Evolutionary conservation across 129 eudicot genomes (phyloP).

Genomic region (Tagetes patula): DNA sequence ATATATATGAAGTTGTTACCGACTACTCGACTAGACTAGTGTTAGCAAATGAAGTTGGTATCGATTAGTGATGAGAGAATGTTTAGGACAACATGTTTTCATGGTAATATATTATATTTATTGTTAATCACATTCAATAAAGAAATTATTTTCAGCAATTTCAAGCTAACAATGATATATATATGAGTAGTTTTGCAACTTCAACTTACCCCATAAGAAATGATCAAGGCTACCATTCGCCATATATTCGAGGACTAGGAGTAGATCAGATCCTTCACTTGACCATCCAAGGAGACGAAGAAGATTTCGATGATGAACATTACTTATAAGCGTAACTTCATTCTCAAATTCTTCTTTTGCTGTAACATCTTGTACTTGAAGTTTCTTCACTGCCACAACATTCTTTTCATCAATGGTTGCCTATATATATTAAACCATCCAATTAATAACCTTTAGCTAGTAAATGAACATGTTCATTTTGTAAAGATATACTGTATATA

Average conservation of each 20-base stretch:
- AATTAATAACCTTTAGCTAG: too few relatives aligned
- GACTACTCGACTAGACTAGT: too few relatives aligned
- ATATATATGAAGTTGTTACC: too few relatives aligned
- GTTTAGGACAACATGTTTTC: neutral
- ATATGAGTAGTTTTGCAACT: neutral
- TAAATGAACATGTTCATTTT: too few relatives aligned
- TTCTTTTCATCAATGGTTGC: slow-evolving; percentile 48
- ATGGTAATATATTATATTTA: too few relatives aligned
- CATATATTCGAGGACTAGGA: slow-evolving; percentile 67
- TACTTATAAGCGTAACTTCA: slow-evolving; percentile 67
- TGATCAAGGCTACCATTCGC: slow-evolving; percentile 67
- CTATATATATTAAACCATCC: slow-evolving; percentile 18
- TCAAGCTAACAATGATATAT: too few relatives aligned
- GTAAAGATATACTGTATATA: too few relatives aligned
- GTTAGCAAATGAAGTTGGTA: too few relatives aligned
- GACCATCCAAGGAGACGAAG: slow-evolving; percentile 68
- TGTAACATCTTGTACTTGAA: slow-evolving; percentile 40
- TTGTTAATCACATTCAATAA: neutral
- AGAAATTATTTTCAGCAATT: neutral
- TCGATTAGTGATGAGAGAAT: too few relatives aligned
- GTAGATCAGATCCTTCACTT: slow-evolving; percentile 51
- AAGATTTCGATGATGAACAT: slow-evolving; percentile 67
- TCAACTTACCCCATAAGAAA: slow-evolving; percentile 54
- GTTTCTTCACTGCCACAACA: slow-evolving; percentile 62
- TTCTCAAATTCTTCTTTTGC: slow-evolving; percentile 54